These are phyloP conservation scores for Hypoxylon lienhwacheense DNA, from an alignment of 495 filamentous ascomycete genomes.

Conservation along the genomic window DNA sequence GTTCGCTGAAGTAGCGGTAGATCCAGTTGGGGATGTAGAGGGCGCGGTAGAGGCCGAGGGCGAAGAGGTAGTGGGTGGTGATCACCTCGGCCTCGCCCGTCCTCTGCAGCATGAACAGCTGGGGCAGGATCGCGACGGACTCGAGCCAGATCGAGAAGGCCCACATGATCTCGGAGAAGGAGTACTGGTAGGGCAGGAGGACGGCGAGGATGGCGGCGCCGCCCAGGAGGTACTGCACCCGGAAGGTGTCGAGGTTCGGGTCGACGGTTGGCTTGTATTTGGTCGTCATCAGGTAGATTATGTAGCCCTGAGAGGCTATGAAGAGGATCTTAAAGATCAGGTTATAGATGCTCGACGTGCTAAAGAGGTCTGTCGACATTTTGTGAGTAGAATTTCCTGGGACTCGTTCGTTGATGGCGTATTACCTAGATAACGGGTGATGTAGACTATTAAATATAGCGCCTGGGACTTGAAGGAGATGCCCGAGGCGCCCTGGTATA, in stretches of 20 bases:
- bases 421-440: conserved; percentile 85
- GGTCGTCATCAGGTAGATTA: conserved; percentile 93
- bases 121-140: conserved; percentile 91
- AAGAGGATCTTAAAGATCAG: conserved; percentile 95
- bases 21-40: conserved; percentile 99
- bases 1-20: conserved; percentile 78
- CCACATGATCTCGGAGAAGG: conserved; percentile 78
- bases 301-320: conserved; percentile 85
- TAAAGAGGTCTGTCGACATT: conserved; percentile 71
- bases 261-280: conserved; percentile 96
- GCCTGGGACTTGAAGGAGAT: conserved; percentile 98
- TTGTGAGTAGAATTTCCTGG: conserved; percentile 13
- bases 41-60: conserved; percentile 86
- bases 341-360: conserved; percentile 84
- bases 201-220: conserved; percentile 76
- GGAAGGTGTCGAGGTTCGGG: conserved; percentile 93
- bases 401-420: conserved; percentile 1
- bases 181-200: conserved; percentile 82
- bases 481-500: conserved; percentile 82
- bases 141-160: conserved; percentile 98
- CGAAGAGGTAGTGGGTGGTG: conserved; percentile 96
- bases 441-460: conserved; percentile 89
- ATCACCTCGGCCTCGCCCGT: conserved; percentile 98
- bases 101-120: conserved; percentile 96
- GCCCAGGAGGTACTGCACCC: conserved; percentile 85